Conservation (phyloP, 768 basidiomycete species). For the Mycena alexandri region DNA sequence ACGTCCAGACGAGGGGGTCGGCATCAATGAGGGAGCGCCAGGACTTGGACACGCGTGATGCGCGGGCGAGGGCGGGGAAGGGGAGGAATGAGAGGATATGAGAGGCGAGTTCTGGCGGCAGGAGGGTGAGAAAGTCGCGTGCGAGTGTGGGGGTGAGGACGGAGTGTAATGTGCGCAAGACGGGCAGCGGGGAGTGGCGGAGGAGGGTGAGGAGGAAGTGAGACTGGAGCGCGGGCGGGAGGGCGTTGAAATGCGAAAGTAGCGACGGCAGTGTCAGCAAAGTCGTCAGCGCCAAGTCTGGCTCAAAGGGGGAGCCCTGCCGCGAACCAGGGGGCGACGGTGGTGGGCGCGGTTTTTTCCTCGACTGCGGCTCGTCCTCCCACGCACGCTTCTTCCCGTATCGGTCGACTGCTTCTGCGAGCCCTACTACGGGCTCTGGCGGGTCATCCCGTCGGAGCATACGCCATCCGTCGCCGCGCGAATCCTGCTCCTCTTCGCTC, state of each 20-base stretch:
- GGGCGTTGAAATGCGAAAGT: constrained; percentile 80
- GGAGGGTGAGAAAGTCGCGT: constrained; percentile 92
- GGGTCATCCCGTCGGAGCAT: constrained; percentile 79
- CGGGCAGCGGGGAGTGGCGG: constrained; percentile 91
- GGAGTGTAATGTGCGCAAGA: constrained; percentile 89
- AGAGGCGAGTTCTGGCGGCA: constrained; percentile 93
- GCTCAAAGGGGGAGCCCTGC: constrained; percentile 72
- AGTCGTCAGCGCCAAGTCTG: constrained; percentile 84
- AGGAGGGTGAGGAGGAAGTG: constrained; percentile 94
- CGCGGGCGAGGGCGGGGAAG: constrained; percentile 84
- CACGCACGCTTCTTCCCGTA: constrained; percentile 82
- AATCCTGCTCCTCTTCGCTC: constrained; percentile 79
- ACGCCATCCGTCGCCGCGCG: constrained; percentile 79
- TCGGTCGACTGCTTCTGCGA: constrained; percentile 86
- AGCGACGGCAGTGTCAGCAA: constrained; percentile 89
- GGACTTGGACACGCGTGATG: constrained; percentile 87
- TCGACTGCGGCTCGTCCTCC: constrained; percentile 60
- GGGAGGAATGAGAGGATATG: constrained; percentile 90
- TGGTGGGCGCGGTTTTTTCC: constrained; percentile 86
- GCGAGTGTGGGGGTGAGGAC: constrained; percentile 92
- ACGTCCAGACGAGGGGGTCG: constrained; percentile 91
- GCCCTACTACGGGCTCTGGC: constrained; percentile 69
- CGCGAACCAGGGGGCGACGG: constrained; percentile 91
- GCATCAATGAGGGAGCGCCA: constrained; percentile 96
- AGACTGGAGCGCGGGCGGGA: constrained; percentile 89